Conservation (phyloP, 2,329 filamentous ascomycete species). For the Monosporascus sp. region DNA sequence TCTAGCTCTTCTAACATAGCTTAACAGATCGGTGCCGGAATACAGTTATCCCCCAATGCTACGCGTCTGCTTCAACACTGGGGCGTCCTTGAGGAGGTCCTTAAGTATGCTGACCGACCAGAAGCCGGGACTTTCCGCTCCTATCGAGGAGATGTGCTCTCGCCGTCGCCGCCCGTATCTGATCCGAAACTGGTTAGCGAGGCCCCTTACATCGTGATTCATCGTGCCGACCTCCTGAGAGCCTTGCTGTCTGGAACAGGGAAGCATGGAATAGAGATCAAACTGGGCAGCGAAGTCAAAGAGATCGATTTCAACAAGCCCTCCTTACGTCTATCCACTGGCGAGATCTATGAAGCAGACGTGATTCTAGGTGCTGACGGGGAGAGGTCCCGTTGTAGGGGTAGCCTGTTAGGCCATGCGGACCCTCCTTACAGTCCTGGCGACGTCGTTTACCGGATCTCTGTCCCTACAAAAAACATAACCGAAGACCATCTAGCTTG, state of each 20-base stretch:
- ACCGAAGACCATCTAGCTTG: not conserved
- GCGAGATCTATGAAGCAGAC: conserved; percentile 1
- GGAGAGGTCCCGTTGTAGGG: conserved; percentile 1
- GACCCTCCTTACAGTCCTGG: conserved; percentile 2
- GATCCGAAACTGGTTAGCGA: not conserved
- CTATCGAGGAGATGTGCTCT: not conserved
- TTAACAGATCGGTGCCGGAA: conserved; percentile 2
- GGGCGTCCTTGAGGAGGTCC: conserved; percentile 4
- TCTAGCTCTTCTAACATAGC: not conserved
- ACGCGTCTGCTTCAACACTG: conserved; percentile 2
- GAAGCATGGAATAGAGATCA: conserved; percentile 1
- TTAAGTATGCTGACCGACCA: conserved; percentile 1
- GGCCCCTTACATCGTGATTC: conserved; percentile 1
- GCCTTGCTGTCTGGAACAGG: not conserved
- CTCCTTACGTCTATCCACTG: not conserved
- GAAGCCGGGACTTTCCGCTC: not conserved
- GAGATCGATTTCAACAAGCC: conserved; percentile 1
- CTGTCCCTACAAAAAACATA: not conserved
- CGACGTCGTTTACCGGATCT: conserved; percentile 1
- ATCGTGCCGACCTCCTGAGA: conserved; percentile 1
- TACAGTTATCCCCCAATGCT: conserved; percentile 3
- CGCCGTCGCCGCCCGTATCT: not conserved
- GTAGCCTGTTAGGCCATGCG: not conserved
- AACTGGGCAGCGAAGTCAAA: conserved; percentile 1
- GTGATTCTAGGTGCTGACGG: conserved; percentile 3